These are phyloP conservation scores for Vachellia collinsii DNA, from an alignment of 306 rosid genomes.

Conservation along the genomic window DNA sequence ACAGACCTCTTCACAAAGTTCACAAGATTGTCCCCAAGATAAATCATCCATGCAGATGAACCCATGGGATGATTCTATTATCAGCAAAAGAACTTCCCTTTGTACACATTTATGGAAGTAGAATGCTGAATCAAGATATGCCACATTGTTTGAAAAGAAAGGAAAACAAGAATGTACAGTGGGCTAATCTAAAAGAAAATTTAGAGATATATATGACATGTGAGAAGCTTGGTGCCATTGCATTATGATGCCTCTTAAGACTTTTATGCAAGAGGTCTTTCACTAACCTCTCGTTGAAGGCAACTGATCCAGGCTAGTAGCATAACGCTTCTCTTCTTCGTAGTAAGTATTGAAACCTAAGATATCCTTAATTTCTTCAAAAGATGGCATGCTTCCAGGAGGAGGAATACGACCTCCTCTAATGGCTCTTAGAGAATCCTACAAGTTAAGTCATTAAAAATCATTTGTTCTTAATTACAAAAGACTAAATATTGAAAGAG, in stretches of 20 bases:
- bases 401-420: constrained; percentile 95
- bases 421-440: constrained; percentile 83
- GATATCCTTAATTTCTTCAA: constrained; percentile 85
- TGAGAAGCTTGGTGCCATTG: constrained; percentile 32
- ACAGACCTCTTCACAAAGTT: constrained; percentile 7
- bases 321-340: constrained; percentile 90
- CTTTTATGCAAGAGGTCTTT: constrained; percentile 21
- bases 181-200: constrained; percentile 6
- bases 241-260: constrained; percentile 10
- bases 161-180: constrained; percentile 14
- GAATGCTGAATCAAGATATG: constrained; percentile 19
- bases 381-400: constrained; percentile 94
- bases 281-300: constrained; percentile 66
- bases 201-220: constrained; percentile 17
- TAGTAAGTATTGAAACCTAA: constrained; percentile 86
- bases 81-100: constrained; percentile 4
- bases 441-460: constrained; percentile 39
- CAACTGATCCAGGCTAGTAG: constrained; percentile 49
- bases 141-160: neutral
- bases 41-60: constrained; percentile 13
- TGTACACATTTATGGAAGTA: constrained; percentile 9
- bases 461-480: constrained; percentile 15
- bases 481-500: constrained; percentile 21
- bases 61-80: constrained; percentile 27
- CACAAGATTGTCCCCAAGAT: constrained; percentile 8